Conservation (phyloP, 352 stramenopile genomes). For the Phytopythium delawarense region DNA sequence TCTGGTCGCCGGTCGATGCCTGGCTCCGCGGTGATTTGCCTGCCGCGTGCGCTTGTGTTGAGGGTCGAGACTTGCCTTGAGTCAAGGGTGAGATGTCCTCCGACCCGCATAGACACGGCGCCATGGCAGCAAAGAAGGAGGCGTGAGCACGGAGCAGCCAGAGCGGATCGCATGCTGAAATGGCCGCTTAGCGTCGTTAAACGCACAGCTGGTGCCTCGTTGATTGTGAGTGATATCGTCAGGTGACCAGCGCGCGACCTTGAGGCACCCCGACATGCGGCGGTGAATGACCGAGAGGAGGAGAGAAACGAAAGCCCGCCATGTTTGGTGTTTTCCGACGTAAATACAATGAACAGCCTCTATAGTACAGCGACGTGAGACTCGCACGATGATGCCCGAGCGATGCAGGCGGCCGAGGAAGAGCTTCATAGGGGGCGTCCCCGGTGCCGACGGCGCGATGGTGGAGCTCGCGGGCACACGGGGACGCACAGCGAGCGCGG, state of each 20-base stretch:
- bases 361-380: constrained; percentile 4
- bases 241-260: too few species aligned
- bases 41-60: not conserved
- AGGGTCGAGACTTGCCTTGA: not conserved
- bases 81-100: not conserved
- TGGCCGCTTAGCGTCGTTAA: not conserved
- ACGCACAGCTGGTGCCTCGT: not conserved
- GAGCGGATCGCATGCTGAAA: not conserved
- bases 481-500: too few species aligned
- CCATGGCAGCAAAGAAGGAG: not conserved
- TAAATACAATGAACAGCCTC: constrained; percentile 5
- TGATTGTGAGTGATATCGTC: not conserved
- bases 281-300: not conserved
- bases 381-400: not conserved
- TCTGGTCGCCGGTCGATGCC: too few species aligned
- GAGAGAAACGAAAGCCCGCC: not conserved
- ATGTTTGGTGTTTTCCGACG: not conserved
- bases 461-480: too few species aligned
- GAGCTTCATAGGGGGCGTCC: not conserved
- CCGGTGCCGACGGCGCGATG: too few species aligned
- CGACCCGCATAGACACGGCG: not conserved
- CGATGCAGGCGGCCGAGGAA: not conserved
- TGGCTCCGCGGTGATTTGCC: not conserved
- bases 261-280: not conserved
- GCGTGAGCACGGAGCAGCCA: not conserved